Evolutionary conservation across 1,284 basidiomycete species (phyloP).

Genomic region (Anthracocystis setariae): DNA sequence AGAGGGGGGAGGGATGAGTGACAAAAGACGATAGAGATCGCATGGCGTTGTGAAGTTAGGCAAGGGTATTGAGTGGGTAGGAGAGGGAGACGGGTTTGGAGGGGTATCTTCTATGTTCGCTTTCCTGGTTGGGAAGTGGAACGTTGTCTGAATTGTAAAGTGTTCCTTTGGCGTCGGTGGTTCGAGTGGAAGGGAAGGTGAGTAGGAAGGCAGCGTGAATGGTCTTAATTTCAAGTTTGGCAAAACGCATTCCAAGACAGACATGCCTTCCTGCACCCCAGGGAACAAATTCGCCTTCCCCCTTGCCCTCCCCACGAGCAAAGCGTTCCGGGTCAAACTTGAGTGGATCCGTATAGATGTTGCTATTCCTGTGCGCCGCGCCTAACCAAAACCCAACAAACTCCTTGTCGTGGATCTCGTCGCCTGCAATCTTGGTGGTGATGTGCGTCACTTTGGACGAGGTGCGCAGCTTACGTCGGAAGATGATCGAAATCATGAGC

Average conservation of each 20-base stretch:
- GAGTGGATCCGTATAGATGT: constrained; percentile 42
- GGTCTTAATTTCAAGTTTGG: constrained; percentile 47
- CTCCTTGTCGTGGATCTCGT: constrained; percentile 28
- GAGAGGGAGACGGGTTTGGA: constrained; percentile 23
- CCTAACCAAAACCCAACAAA: constrained; percentile 46
- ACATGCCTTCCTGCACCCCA: constrained; percentile 52
- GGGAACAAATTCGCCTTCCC: constrained; percentile 44
- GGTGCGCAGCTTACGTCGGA: constrained; percentile 34
- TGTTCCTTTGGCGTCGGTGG: constrained; percentile 15
- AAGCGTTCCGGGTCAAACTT: constrained; percentile 49
- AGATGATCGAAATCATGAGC: constrained; percentile 40
- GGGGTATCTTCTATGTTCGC: constrained; percentile 46
- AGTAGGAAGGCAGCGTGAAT: constrained; percentile 39
- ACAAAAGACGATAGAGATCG: constrained; percentile 3
- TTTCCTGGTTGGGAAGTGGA: constrained; percentile 38
- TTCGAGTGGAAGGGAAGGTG: constrained; percentile 19
- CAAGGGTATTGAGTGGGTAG: constrained; percentile 21
- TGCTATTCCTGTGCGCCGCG: constrained; percentile 35
- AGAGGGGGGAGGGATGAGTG: too few relatives aligned
- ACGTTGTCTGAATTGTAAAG: constrained; percentile 11
- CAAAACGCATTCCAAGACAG: constrained; percentile 50
- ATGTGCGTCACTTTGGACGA: constrained; percentile 25
- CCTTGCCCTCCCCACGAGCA: constrained; percentile 35
- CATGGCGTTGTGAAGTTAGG: too few relatives aligned
- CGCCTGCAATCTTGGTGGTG: constrained; percentile 19